A percentile compares a stretch with the other conserved stretches of the same genome.
Conservation (phyloP, 345 rosid genomes). For the Sisymbrium irio region DNA sequence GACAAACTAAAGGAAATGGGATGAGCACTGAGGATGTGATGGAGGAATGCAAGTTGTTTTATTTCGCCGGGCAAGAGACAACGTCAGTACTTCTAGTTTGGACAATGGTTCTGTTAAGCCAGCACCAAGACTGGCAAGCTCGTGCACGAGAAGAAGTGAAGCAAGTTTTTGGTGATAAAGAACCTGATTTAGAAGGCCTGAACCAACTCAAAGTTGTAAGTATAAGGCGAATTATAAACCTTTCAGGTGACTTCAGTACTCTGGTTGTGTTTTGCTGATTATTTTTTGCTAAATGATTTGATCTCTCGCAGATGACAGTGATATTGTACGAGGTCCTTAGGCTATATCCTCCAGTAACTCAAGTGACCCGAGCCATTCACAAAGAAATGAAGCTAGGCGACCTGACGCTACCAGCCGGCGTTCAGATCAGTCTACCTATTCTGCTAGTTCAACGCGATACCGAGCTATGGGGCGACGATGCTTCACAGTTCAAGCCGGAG, state of each 20-base stretch:
- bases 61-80: conserved; percentile 64
- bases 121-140: conserved; percentile 56
- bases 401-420: conserved; percentile 36
- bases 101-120: conserved; percentile 51
- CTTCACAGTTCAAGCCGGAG: conserved; percentile 49
- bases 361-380: conserved; percentile 9
- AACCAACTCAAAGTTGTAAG: conserved; percentile 52
- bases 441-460: conserved; percentile 43
- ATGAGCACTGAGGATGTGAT: conserved; percentile 48
- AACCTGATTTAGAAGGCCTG: conserved; percentile 35
- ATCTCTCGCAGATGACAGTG: conserved; percentile 27
- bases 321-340: conserved; percentile 32
- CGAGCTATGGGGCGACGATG: conserved; percentile 59
- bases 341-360: conserved; percentile 22
- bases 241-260: neutral
- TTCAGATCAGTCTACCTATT: conserved; percentile 23
- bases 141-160: conserved; percentile 56
- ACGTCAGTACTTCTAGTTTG: conserved; percentile 51
- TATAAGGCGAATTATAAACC: neutral
- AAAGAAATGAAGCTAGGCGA: conserved; percentile 47
- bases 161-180: conserved; percentile 42
- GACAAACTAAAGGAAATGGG: conserved; percentile 22
- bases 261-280: neutral
- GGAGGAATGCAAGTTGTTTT: conserved; percentile 69
- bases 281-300: neutral